Conservation (phyloP, 2,329 filamentous ascomycete species). For the Fusarium lyarnte region DNA sequence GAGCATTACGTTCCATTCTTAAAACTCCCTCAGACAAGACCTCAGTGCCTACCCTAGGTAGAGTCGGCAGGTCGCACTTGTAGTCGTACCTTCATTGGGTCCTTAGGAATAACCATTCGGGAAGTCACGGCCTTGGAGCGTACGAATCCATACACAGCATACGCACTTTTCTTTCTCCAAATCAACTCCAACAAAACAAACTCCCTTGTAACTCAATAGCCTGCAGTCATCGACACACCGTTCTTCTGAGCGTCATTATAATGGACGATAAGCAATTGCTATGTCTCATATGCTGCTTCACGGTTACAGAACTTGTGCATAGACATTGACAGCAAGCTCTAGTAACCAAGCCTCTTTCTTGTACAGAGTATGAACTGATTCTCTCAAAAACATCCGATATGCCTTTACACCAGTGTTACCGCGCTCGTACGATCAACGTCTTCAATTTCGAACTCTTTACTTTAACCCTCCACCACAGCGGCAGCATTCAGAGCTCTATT, state of each 20-base stretch:
- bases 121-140: conserved; percentile 19
- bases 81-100: neutral
- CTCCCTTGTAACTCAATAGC: neutral
- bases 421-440: conserved; percentile 16
- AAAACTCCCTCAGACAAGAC: neutral
- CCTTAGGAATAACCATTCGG: neutral
- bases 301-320: neutral
- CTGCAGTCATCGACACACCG: neutral
- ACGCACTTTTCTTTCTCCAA: neutral
- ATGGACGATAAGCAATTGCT: neutral
- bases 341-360: neutral
- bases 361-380: neutral
- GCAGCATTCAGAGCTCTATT: neutral
- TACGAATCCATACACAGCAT: conserved; percentile 15
- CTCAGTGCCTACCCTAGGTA: neutral
- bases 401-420: conserved; percentile 29
- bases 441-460: neutral
- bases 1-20: neutral
- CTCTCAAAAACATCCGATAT: neutral
- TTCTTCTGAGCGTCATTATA: neutral
- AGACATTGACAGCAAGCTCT: neutral
- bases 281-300: neutral
- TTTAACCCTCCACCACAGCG: neutral
- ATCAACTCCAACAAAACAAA: neutral
- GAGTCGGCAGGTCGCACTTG: conserved; percentile 2